Base-by-base conservation (phyloP, 2,329 filamentous ascomycete genomes). In the Sporothrix humicola region DNA sequence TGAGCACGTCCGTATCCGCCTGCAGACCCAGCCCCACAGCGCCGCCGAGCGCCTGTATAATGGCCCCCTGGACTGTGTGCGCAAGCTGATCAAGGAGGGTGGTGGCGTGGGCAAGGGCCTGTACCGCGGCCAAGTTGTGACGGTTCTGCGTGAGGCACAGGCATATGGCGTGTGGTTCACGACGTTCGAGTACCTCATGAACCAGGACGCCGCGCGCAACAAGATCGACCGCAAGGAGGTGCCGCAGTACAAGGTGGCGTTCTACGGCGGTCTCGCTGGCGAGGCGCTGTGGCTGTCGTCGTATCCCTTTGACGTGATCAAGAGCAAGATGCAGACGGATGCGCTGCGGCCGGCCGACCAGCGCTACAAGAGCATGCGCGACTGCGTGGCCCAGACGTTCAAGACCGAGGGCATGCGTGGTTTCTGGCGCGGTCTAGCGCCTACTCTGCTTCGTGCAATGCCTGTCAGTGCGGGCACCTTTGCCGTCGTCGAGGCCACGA, bases 311-410 rank as follows among this genome's bases (percentile, higher is more conserved):
- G 96, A 99, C 83, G 95, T 99, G 42, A 84, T 99, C 83, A 99
- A 99, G 92, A 97, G 94, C 84, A 98, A 97, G 89, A 98, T 98
- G 95, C 96, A 99, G 88, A 97, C 92, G 74, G 96, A 99, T 83
- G 95, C 93, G 0, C 96, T 98, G 80, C 94, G 93, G 4, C 75
- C 81, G 68, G 84, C 88, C 76, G 66, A 74, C 48, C 90, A 91
- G 85, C 87, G 87, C 80, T 99, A 92, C 84, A 89, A 85, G 81
- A 91, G 86, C 73, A 98, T 98, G 95, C 88, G 91, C 70, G 93
- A 97, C 83, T 97, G 93, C 84, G 97, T 98, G 82, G 88, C 86
- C 74, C 90, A 97, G 86, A 97, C 92, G 1, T 97, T 88, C 85
- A 87, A 87, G 75, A 86, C 84, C 6, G 94, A 97, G 83, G 96